Evolutionary conservation across 331 rosid species (phyloP).

Genomic region (Quercus lobata): DNA sequence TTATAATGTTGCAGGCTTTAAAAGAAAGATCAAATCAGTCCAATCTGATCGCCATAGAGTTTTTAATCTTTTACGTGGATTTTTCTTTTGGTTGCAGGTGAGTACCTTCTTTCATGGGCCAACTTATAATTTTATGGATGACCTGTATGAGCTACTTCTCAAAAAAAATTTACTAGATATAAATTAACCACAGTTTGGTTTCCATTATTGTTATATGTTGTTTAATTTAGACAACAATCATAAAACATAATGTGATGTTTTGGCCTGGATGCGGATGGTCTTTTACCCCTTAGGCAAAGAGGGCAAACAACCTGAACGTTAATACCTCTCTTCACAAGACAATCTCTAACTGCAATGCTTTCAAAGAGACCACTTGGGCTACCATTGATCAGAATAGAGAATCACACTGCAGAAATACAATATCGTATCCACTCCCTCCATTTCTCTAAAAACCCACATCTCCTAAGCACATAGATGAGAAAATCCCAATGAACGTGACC

Average conservation of each 20-base stretch:
- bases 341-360: too few species aligned
- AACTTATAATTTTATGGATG: neutral
- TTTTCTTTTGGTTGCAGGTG: conserved; percentile 45
- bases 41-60: neutral
- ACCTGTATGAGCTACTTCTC: neutral
- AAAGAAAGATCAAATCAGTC: conserved; percentile 19
- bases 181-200: neutral
- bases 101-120: neutral
- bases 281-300: too few species aligned
- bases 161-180: neutral
- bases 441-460: too few species aligned
- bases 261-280: too few species aligned
- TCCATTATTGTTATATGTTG: neutral
- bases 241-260: neutral
- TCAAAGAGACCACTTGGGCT: too few species aligned
- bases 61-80: conserved; percentile 43
- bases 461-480: too few species aligned
- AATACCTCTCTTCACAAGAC: too few species aligned
- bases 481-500: too few species aligned
- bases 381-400: too few species aligned
- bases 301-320: too few species aligned
- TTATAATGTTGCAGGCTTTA: conserved; percentile 26
- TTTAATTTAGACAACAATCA: neutral
- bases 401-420: too few species aligned
- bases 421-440: too few species aligned